phyloP scores from a whole-genome alignment of 345 rosid genomes.

The Ceriops tagal region DNA sequence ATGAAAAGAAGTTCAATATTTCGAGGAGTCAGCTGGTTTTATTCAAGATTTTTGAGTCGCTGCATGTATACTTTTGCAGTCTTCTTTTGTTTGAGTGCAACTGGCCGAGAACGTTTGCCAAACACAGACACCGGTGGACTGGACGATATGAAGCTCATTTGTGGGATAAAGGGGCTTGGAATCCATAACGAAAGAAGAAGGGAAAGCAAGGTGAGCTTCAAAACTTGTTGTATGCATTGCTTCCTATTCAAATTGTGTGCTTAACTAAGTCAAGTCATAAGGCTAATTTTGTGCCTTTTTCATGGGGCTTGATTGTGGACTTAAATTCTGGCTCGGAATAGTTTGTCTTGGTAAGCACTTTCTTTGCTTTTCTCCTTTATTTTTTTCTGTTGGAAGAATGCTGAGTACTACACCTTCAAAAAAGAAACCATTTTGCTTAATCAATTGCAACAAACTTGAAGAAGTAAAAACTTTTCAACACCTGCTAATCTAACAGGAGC shows the following conservation, averaged over 20 bases:
- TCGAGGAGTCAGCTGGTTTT: slow-evolving; percentile 43
- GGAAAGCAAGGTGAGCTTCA: slow-evolving; percentile 36
- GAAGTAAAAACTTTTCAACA: neutral
- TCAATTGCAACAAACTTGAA: neutral
- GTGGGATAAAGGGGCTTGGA: slow-evolving; percentile 49
- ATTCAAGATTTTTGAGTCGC: neutral
- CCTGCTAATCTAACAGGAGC: slow-evolving; percentile 22
- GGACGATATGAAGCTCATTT: slow-evolving; percentile 47
- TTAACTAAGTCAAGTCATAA: neutral
- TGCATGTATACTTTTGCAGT: neutral
- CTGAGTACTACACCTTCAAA: no score
- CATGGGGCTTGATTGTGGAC: neutral
- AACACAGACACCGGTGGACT: slow-evolving; percentile 40
- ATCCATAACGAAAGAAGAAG: slow-evolving; percentile 42
- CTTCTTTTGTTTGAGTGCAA: neutral
- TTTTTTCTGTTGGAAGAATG: no score
- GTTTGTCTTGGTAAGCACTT: slow-evolving; percentile 36
- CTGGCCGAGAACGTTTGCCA: neutral
- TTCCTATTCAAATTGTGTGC: neutral
- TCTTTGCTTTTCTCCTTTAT: neutral
- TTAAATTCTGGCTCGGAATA: slow-evolving; percentile 16
- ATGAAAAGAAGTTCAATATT: slow-evolving; percentile 45
- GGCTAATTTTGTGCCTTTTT: neutral
- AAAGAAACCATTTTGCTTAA: neutral
- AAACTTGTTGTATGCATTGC: neutral